Evolutionary conservation across 169 alveolate genomes (phyloP).

Genomic region (Haemoproteus tartakovskyi): DNA sequence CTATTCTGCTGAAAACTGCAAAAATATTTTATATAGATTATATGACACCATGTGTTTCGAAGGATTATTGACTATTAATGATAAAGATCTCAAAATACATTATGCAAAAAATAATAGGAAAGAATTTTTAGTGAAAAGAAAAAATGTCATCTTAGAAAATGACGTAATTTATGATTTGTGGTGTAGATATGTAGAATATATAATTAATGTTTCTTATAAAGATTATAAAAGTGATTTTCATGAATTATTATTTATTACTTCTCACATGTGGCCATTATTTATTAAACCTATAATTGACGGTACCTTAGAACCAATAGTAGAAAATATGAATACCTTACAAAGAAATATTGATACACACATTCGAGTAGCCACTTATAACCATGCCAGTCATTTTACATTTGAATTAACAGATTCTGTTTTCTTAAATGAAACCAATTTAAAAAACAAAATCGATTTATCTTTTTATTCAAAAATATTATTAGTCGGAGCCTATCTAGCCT

Average conservation of each 20-base stretch:
- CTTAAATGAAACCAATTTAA: slow-evolving; percentile 49
- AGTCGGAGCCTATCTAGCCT: slow-evolving; percentile 61
- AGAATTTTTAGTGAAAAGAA: slow-evolving; percentile 47
- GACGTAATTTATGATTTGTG: slow-evolving; percentile 64
- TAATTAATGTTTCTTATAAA: slow-evolving; percentile 53
- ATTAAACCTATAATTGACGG: slow-evolving; percentile 58
- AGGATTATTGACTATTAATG: slow-evolving; percentile 43
- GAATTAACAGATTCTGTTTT: slow-evolving; percentile 65
- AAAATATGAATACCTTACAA: slow-evolving; percentile 65
- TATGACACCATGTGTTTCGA: slow-evolving; percentile 57
- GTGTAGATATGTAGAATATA: slow-evolving; percentile 63
- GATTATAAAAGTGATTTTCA: slow-evolving; percentile 66
- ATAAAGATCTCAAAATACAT: slow-evolving; percentile 44
- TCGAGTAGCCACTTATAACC: slow-evolving; percentile 65
- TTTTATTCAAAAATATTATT: slow-evolving; percentile 57
- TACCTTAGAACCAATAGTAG: slow-evolving; percentile 63
- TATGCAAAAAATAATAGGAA: slow-evolving; percentile 17
- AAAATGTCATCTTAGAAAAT: slow-evolving; percentile 25
- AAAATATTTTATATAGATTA: slow-evolving; percentile 38
- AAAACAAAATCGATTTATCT: slow-evolving; percentile 59
- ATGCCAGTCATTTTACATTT: slow-evolving; percentile 62
- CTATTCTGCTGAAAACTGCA: slow-evolving; percentile 58
- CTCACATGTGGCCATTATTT: slow-evolving; percentile 65
- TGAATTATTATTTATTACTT: slow-evolving; percentile 46
- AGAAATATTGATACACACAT: slow-evolving; percentile 64